Conservation (phyloP, 2,329 filamentous ascomycete genomes). For the Cercospora zeina region DNA sequence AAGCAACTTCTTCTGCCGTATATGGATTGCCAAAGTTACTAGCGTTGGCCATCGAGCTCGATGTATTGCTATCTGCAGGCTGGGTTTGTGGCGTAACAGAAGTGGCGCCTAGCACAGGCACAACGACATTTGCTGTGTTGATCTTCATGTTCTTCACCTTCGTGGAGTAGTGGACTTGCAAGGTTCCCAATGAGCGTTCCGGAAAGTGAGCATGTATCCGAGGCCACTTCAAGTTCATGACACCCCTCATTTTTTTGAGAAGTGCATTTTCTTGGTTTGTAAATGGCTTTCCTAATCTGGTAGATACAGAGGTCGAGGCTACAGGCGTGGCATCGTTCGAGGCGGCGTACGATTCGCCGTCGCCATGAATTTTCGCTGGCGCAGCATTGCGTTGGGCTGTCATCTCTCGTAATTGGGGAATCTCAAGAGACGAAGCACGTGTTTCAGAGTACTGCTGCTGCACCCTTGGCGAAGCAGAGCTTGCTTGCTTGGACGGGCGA, state of each 20-base stretch:
- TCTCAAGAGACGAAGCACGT: not conserved
- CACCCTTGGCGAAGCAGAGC: not conserved
- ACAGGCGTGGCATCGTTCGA: not conserved
- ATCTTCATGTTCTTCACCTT: conserved; percentile 17
- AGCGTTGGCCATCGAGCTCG: not conserved
- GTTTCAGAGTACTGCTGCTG: not conserved
- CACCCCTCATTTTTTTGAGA: conserved; percentile 47
- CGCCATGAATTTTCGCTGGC: not conserved
- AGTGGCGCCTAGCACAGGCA: not conserved
- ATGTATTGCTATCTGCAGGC: not conserved
- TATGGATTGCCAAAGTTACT: conserved; percentile 26
- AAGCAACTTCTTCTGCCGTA: conserved; percentile 35
- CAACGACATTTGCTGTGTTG: not conserved
- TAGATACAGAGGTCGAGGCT: not conserved
- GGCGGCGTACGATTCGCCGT: not conserved
- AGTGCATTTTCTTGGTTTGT: conserved; percentile 37
- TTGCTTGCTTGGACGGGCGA: not conserved
- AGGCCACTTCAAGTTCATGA: conserved; percentile 41
- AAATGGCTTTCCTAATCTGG: conserved; percentile 22
- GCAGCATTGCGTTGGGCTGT: not conserved
- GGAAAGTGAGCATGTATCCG: conserved; percentile 42
- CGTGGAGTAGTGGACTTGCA: conserved; percentile 36
- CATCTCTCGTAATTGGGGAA: not conserved
- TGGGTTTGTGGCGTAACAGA: not conserved
- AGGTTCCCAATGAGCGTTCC: conserved; percentile 34